phyloP scores from a whole-genome alignment of 805 yeast genomes.

The Blastobotrys attinorum region DNA sequence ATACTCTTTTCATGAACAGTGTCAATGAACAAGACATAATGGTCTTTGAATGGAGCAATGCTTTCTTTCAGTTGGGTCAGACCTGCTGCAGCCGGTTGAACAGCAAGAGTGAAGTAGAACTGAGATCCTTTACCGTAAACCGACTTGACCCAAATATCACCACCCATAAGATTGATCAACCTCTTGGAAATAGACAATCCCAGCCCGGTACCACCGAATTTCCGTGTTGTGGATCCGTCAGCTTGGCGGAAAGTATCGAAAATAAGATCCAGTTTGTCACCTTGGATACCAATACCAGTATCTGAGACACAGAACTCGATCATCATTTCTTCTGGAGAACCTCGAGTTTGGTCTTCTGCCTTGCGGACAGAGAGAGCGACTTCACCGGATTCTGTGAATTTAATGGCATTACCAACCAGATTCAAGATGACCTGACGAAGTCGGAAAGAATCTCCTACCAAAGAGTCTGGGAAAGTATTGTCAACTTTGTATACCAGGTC shows the following conservation, averaged over 20 bases:
- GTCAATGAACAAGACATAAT: conserved; percentile 62
- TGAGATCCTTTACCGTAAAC: conserved; percentile 74
- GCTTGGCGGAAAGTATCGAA: conserved; percentile 91
- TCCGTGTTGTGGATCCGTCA: conserved; percentile 87
- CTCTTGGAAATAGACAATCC: conserved; percentile 85
- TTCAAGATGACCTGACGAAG: conserved; percentile 80
- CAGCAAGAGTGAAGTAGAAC: conserved; percentile 72
- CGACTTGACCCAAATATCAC: conserved; percentile 86
- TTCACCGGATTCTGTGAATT: conserved; percentile 75
- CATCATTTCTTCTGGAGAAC: conserved; percentile 39
- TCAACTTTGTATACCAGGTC: conserved; percentile 77
- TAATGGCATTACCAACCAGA: conserved; percentile 83
- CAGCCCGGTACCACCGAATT: conserved; percentile 88
- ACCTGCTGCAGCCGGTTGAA: conserved; percentile 60
- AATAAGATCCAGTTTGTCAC: conserved; percentile 75
- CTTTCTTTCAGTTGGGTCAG: conserved; percentile 59
- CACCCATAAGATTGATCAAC: conserved; percentile 85
- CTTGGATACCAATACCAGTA: conserved; percentile 85
- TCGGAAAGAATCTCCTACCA: conserved; percentile 84
- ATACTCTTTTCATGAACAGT: conserved; percentile 50
- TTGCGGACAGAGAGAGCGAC: conserved; percentile 69
- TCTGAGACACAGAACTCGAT: conserved; percentile 83
- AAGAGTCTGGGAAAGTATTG: conserved; percentile 77
- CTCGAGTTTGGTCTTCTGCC: conserved; percentile 32
- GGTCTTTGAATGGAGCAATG: conserved; percentile 62